These are phyloP conservation scores for Pezicula radicicola DNA, from an alignment of 2,329 filamentous ascomycete genomes.

Conservation along the genomic window DNA sequence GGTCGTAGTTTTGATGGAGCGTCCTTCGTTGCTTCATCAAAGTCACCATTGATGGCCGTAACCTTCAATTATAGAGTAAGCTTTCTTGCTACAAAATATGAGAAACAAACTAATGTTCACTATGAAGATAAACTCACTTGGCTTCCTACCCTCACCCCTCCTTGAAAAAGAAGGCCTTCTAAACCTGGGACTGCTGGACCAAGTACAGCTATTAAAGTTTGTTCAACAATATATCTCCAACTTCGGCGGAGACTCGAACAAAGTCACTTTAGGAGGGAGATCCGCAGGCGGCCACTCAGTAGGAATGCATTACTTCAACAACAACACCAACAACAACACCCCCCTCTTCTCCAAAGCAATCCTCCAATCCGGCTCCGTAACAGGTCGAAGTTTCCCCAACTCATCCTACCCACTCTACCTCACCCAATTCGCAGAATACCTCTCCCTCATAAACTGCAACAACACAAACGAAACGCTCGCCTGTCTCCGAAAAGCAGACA, in stretches of 20 bases:
- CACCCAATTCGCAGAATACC: background rate
- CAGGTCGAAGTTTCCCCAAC: background rate
- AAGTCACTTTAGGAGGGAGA: slow-evolving; percentile 40
- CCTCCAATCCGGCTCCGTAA: background rate
- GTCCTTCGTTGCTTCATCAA: background rate
- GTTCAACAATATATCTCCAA: slow-evolving; percentile 38
- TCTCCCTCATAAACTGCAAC: background rate
- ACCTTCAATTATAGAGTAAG: background rate
- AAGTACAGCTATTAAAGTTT: slow-evolving; percentile 12
- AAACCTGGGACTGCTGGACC: background rate
- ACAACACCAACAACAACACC: background rate
- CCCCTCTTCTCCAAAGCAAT: background rate
- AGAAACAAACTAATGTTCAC: background rate
- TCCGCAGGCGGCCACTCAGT: background rate
- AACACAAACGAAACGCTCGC: background rate
- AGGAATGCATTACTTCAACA: background rate
- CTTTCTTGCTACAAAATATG: background rate
- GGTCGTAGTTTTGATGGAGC: background rate
- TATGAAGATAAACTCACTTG: background rate
- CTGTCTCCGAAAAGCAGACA: background rate
- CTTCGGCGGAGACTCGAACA: slow-evolving; percentile 37
- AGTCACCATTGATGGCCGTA: background rate
- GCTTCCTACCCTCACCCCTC: background rate
- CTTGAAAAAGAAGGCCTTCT: slow-evolving; percentile 1
- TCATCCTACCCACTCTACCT: background rate